Evolutionary conservation across 1,284 basidiomycete genomes (phyloP).

Genomic region (Golubevia pallescens): DNA sequence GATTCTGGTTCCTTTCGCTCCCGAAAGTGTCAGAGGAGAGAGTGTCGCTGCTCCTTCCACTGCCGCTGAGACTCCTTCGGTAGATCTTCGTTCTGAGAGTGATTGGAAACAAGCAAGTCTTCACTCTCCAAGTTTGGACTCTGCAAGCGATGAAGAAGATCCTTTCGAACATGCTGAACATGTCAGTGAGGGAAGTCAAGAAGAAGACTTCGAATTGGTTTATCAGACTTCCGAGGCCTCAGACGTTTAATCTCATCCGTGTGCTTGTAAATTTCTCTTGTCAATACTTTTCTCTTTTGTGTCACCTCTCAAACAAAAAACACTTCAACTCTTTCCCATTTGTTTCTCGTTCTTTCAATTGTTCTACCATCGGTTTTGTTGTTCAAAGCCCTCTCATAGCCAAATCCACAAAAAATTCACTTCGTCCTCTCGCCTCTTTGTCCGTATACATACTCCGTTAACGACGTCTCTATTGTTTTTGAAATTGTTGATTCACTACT

Average conservation of each 20-base stretch:
- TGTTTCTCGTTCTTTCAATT: too few species aligned
- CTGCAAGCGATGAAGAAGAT: slow-evolving; percentile 6
- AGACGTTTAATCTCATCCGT: slow-evolving; percentile 1
- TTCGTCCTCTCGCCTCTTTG: too few species aligned
- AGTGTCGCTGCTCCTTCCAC: not conserved
- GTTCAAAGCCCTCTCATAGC: too few species aligned
- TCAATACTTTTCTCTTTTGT: too few species aligned
- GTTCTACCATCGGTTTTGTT: too few species aligned
- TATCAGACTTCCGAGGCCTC: slow-evolving; percentile 8
- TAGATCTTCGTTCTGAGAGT: not conserved
- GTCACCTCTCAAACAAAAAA: too few species aligned
- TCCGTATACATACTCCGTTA: too few species aligned
- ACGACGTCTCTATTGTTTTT: too few species aligned
- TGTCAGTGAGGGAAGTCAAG: not conserved
- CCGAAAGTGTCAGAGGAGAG: slow-evolving; percentile 7
- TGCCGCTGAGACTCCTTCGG: slow-evolving; percentile 3
- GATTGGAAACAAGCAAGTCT: not conserved
- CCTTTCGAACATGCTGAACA: not conserved
- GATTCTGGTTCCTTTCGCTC: slow-evolving; percentile 4
- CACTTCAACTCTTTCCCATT: too few species aligned
- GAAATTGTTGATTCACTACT: too few species aligned
- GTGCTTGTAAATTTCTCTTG: too few species aligned
- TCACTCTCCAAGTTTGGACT: slow-evolving; percentile 5
- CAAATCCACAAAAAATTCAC: too few species aligned
- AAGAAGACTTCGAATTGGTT: slow-evolving; percentile 9